Percentiles rank a stretch among this genome's conserved stretches.
phyloP scores from a whole-genome alignment of 441 rosid genomes.

The Biscutella laevigata region DNA sequence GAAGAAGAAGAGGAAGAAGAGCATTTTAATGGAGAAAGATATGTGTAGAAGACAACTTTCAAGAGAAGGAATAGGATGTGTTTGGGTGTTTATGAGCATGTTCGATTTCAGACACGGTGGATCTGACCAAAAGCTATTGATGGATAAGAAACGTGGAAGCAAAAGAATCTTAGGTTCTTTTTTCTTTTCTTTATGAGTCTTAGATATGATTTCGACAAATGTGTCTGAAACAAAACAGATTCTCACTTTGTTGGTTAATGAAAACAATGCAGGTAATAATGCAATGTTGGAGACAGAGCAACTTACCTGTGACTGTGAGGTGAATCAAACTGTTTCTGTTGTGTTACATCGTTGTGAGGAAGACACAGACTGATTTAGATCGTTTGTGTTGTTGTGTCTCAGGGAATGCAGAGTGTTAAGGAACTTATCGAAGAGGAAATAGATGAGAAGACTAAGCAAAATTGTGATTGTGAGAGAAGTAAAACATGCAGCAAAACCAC shows the following conservation, averaged over 20 bases:
- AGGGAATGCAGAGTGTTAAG: constrained; percentile 52
- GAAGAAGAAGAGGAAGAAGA: constrained; percentile 3
- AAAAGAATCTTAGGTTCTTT: constrained; percentile 20
- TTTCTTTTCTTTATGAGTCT: background rate
- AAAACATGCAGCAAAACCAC: constrained; percentile 43
- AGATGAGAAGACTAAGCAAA: constrained; percentile 29
- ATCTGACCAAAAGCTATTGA: constrained; percentile 54
- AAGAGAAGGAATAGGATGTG: constrained; percentile 62
- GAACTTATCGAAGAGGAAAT: constrained; percentile 83
- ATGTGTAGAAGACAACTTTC: constrained; percentile 30
- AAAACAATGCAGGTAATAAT: constrained; percentile 15
- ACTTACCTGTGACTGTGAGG: constrained; percentile 11
- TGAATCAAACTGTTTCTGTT: background rate
- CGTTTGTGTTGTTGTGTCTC: constrained; percentile 4
- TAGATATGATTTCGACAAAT: background rate
- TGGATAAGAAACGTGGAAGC: constrained; percentile 49
- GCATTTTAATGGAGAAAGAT: constrained; percentile 23
- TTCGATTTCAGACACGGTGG: constrained; percentile 74
- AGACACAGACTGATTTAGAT: constrained; percentile 4
- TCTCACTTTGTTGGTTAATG: background rate
- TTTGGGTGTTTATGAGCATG: constrained; percentile 77
- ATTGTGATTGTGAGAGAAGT: constrained; percentile 33
- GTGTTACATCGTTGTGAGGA: background rate
- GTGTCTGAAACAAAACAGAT: background rate
- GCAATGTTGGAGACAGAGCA: constrained; percentile 17